Evolutionary conservation across 2,329 filamentous ascomycete species (phyloP).

Genomic region (Dendrostoma leiphaemia): DNA sequence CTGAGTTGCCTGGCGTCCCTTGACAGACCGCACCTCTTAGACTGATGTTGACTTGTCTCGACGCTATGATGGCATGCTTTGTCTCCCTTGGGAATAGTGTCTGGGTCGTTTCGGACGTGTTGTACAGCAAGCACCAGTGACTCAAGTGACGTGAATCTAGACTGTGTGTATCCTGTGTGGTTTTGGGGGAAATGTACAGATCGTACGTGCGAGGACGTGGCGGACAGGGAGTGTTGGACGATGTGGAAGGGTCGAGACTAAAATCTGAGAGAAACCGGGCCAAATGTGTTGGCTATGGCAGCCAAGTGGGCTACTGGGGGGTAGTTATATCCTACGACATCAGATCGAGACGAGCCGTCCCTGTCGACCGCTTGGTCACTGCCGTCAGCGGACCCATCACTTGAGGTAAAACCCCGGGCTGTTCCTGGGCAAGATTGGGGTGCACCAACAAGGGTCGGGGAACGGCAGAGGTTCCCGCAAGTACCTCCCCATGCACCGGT

Average conservation of each 20-base stretch:
- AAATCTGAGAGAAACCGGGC: neutral
- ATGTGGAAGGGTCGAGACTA: neutral
- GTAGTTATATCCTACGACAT: slow-evolving; percentile 16
- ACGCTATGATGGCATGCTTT: neutral
- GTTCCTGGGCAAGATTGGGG: slow-evolving; percentile 15
- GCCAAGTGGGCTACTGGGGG: neutral
- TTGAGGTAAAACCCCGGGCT: slow-evolving; percentile 8
- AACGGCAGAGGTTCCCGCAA: slow-evolving; percentile 9
- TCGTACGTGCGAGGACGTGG: neutral
- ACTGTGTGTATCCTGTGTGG: neutral
- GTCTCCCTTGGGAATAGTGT: neutral
- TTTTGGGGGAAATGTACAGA: neutral
- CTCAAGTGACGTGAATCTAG: neutral
- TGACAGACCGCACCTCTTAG: too few relatives aligned
- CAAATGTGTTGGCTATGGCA: neutral
- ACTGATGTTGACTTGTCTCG: neutral
- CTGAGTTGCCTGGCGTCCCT: too few relatives aligned
- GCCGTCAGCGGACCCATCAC: slow-evolving; percentile 15
- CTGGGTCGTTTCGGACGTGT: neutral
- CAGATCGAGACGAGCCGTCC: slow-evolving; percentile 17
- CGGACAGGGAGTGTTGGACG: neutral
- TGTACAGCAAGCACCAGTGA: neutral
- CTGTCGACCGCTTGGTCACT: slow-evolving; percentile 9
- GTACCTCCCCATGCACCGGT: slow-evolving; percentile 1
- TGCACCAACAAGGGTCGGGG: slow-evolving; percentile 11